A percentile compares a stretch with the other conserved stretches of the same genome.
These are phyloP conservation scores for Colletotrichum sp. DNA, from an alignment of 2,329 filamentous ascomycete species.

Conservation along the genomic window DNA sequence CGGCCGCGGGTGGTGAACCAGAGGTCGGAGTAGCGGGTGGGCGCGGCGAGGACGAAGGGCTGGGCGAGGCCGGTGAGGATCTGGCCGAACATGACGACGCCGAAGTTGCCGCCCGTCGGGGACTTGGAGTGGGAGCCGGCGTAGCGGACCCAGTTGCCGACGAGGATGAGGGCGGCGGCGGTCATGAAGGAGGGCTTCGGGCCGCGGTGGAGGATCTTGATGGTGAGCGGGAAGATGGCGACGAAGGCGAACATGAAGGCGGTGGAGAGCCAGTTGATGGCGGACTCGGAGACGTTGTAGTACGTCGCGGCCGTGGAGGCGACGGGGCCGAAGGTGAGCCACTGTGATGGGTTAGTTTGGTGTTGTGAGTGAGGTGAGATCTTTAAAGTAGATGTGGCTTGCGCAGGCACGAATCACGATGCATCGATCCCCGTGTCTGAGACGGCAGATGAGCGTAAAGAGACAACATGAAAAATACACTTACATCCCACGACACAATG, in stretches of 20 bases:
- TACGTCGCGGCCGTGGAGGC: conserved; percentile 76
- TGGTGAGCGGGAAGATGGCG: conserved; percentile 71
- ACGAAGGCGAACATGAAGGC: conserved; percentile 87
- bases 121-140: conserved; percentile 62
- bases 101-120: conserved; percentile 65
- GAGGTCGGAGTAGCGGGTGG: conserved; percentile 88
- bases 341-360: conserved; percentile 53
- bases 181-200: conserved; percentile 79
- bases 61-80: conserved; percentile 89
- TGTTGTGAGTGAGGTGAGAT: neutral
- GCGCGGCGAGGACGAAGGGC: conserved; percentile 88
- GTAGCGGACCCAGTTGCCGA: conserved; percentile 93
- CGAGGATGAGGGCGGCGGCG: conserved; percentile 74
- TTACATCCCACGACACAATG: conserved; percentile 93
- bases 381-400: neutral
- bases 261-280: conserved; percentile 93
- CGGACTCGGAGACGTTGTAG: conserved; percentile 75
- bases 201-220: conserved; percentile 81
- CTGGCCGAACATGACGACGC: conserved; percentile 87
- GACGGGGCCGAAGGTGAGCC: conserved; percentile 90
- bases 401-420: neutral
- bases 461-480: conserved; percentile 40
- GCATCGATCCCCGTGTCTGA: neutral
- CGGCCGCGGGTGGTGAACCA: conserved; percentile 91
- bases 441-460: neutral